Base-by-base conservation (phyloP, 257 asterid species). In the Petunia axillaris region DNA sequence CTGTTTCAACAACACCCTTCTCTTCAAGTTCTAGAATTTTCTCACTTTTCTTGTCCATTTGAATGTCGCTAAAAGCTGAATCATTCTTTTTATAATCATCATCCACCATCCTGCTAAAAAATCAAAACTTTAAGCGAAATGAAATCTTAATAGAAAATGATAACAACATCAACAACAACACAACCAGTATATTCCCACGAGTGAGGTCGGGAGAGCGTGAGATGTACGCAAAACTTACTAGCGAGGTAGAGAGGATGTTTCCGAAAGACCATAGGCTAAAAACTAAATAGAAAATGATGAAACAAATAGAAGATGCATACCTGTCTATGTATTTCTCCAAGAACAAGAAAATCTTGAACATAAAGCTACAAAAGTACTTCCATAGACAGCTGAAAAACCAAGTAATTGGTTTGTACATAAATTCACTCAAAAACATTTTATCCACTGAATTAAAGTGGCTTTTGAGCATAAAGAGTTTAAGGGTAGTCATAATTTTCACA, bases 21-120 rank as follows among this genome's bases (percentile, higher is more conserved):
- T 43, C n/a, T n/a, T n/a, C n/a, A n/a, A n/a, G n/a, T n/a, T n/a
- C n/a, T n/a, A n/a, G n/a, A n/a, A n/a, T n/a, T n/a, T n/a, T n/a
- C n/a, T n/a, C n/a, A 25, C 25, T 25, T 25, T 25, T 25, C 0
- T 25, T 25, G 0, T 25, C 25, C 25, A 25, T 0, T 25, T 25
- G 25, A 84, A 65, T 81, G 0, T 9, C 80, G 73, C 82, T 81
- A 70, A 80, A 80, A 85, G 62, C 78, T 50, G 88, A 65, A 82
- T 16, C 84, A 59, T 64, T 77, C 81, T 57, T 86, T 78, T 80
- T 85, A 77, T 40, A 54, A 81, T 80, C 83, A 79, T 40, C 48
- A 41, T 80, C 81, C 10, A 76, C 52, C 64, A 85, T 81, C 76
- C 85, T 80, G 84, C 95, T 91, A 89, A 81, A 77, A 75, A 4